Percentiles rank a stretch among this genome's conserved stretches.
Evolutionary conservation across 345 rosid species (phyloP).

Genomic region (Xanthoceras sorbifolium): DNA sequence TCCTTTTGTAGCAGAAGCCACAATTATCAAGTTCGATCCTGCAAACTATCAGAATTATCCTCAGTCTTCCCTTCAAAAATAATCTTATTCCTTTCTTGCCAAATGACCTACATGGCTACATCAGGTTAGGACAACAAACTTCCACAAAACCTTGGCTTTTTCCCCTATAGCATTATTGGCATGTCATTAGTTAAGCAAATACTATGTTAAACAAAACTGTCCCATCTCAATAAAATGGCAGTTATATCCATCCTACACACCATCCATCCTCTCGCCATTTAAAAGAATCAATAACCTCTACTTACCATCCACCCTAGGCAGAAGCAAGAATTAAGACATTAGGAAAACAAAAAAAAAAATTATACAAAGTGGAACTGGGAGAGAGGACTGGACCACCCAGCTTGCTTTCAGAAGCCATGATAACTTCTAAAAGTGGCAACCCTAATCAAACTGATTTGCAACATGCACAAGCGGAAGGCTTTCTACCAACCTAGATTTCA

Average conservation of each 20-base stretch:
- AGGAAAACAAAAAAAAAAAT: neutral
- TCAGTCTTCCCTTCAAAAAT: neutral
- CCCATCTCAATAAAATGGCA: conserved; percentile 15
- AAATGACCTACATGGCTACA: neutral
- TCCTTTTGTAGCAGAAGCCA: neutral
- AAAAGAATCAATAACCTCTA: neutral
- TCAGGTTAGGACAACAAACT: neutral
- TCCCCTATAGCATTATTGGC: neutral
- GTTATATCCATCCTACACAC: conserved; percentile 10
- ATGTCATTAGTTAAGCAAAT: neutral
- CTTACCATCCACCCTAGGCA: neutral
- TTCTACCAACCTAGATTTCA: conserved; percentile 7
- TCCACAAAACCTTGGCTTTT: neutral
- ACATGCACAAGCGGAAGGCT: conserved; percentile 9
- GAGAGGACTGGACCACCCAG: conserved; percentile 11
- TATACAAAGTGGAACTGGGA: neutral
- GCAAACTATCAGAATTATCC: too few relatives aligned
- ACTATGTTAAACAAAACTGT: neutral
- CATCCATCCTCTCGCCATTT: conserved; percentile 14
- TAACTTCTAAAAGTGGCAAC: neutral
- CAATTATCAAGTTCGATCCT: too few relatives aligned
- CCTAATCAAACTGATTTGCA: neutral
- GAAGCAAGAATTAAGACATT: conserved; percentile 9
- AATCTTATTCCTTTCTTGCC: neutral
- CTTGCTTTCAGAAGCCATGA: neutral